phyloP scores from a whole-genome alignment of 768 basidiomycete species.

The Infundibulicybe gibba region DNA sequence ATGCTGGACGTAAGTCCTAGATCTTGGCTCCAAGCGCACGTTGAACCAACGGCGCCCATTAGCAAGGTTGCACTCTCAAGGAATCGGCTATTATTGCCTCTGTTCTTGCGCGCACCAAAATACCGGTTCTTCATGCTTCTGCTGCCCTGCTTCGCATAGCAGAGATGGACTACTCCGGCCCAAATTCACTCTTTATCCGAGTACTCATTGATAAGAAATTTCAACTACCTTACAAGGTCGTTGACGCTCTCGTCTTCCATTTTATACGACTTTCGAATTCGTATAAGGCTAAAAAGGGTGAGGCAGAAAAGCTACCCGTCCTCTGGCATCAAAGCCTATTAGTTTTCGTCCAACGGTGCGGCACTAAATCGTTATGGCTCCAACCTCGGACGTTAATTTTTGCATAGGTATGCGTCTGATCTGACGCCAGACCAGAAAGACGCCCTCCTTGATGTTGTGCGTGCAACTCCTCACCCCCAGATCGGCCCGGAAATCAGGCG shows the following conservation, averaged over 20 bases:
- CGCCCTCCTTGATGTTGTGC: constrained; percentile 89
- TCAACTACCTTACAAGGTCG: constrained; percentile 95
- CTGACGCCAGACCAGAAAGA: constrained; percentile 97
- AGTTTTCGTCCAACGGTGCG: constrained; percentile 87
- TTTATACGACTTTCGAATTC: constrained; percentile 95
- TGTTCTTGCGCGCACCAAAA: constrained; percentile 83
- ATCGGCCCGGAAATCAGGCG: constrained; percentile 89
- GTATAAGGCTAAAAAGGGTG: constrained; percentile 73
- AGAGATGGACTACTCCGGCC: constrained; percentile 94
- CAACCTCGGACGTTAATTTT: not conserved
- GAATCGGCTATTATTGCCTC: constrained; percentile 95
- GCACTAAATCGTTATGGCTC: not conserved
- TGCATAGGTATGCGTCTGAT: constrained; percentile 84
- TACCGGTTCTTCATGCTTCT: constrained; percentile 95
- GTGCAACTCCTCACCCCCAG: constrained; percentile 80
- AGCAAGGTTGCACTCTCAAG: constrained; percentile 82
- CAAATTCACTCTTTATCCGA: constrained; percentile 96
- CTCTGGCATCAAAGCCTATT: constrained; percentile 97
- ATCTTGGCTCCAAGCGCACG: not conserved
- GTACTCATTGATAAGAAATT: constrained; percentile 97
- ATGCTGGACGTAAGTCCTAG: constrained; percentile 72
- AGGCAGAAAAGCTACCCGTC: constrained; percentile 85
- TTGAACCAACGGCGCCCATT: constrained; percentile 1
- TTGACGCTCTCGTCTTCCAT: constrained; percentile 97
- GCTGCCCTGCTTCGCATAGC: constrained; percentile 92